Evolutionary conservation across 1,139 yeast species (phyloP).

Genomic region (Taphrina populina): DNA sequence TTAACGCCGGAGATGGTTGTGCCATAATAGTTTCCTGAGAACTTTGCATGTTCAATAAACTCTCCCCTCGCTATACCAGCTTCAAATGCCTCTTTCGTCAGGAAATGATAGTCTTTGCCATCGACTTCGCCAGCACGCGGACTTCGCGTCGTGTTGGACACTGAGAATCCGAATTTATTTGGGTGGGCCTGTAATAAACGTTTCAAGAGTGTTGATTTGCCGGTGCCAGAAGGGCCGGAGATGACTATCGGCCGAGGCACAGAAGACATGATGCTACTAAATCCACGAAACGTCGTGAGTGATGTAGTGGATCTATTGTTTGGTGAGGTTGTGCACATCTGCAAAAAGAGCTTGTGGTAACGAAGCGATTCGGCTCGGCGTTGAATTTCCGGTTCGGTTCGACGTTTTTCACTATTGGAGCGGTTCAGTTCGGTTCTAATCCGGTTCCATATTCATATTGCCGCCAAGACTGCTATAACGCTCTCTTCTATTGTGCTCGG

Average conservation of each 20-base stretch:
- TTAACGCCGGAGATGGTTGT: conserved; percentile 83
- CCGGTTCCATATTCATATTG: no score
- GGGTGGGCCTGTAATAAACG: conserved; percentile 89
- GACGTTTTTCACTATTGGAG: no score
- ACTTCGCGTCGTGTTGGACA: conserved; percentile 80
- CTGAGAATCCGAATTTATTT: conserved; percentile 83
- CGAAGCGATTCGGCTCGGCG: no score
- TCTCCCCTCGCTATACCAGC: conserved; percentile 66
- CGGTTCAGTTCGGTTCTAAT: no score
- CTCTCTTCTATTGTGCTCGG: no score
- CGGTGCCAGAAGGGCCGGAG: conserved; percentile 97
- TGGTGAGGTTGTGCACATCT: no score
- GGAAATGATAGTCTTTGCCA: conserved; percentile 87
- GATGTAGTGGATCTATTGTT: no score
- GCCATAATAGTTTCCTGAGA: conserved; percentile 96
- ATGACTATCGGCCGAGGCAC: conserved; percentile 78
- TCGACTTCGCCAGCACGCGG: conserved; percentile 91
- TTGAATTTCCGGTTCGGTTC: no score
- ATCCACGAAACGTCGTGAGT: no score
- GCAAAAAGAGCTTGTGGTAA: no score
- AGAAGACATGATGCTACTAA: conserved; percentile 2
- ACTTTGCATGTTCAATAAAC: conserved; percentile 97
- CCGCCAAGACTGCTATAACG: no score
- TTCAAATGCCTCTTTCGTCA: conserved; percentile 74
- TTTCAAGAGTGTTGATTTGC: conserved; percentile 90